These are phyloP conservation scores for Pueraria montana DNA, from an alignment of 306 rosid species.

Conservation along the genomic window DNA sequence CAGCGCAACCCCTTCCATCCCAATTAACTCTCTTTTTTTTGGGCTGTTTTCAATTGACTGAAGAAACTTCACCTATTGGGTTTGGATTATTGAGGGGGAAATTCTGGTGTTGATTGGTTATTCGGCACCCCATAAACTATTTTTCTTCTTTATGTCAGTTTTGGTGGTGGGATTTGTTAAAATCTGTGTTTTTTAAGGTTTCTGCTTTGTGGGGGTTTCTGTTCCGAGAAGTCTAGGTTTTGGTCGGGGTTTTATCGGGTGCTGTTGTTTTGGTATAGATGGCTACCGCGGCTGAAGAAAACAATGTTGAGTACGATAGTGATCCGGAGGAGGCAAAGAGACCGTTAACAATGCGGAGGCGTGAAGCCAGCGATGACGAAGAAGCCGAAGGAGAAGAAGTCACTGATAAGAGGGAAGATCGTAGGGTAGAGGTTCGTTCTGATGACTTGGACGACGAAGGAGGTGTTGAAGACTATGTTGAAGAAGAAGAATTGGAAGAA, in stretches of 20 bases:
- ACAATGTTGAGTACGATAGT: constrained; percentile 1
- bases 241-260: constrained; percentile 4
- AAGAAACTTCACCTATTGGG: not conserved
- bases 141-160: not conserved
- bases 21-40: not conserved
- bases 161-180: not conserved
- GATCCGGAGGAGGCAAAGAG: constrained; percentile 11
- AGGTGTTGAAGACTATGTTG: constrained; percentile 5
- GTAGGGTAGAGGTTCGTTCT: not conserved
- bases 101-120: not conserved
- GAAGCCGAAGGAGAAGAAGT: constrained; percentile 7
- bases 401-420: constrained; percentile 1
- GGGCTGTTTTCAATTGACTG: not conserved
- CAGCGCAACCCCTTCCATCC: not conserved
- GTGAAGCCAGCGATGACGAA: constrained; percentile 12
- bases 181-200: not conserved
- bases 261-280: not conserved
- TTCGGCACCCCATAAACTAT: not conserved
- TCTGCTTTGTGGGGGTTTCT: constrained; percentile 3
- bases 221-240: not conserved
- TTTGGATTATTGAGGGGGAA: not conserved
- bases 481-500: not conserved
- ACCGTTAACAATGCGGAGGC: constrained; percentile 13
- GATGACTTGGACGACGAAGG: not conserved
- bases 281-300: not conserved